Evolutionary conservation across 495 filamentous ascomycete genomes (phyloP).

Genomic region (Penicillium daleae): DNA sequence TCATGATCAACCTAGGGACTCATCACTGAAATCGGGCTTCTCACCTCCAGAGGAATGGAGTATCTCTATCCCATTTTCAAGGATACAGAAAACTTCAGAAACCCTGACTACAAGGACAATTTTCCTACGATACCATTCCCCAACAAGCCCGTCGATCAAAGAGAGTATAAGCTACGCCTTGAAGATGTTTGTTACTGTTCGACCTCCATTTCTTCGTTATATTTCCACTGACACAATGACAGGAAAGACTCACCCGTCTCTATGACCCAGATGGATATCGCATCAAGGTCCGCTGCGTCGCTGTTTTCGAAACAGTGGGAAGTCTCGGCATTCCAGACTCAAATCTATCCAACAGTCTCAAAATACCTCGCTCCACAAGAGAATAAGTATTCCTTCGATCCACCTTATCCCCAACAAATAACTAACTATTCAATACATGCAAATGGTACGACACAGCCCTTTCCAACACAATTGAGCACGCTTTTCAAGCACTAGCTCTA

Average conservation of each 20-base stretch:
- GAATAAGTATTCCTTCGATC: constrained; percentile 35
- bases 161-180: constrained; percentile 38
- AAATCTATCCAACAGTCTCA: constrained; percentile 38
- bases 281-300: constrained; percentile 55
- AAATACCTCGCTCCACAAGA: constrained; percentile 51
- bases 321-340: constrained; percentile 53
- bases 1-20: constrained; percentile 47
- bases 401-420: neutral
- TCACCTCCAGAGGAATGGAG: constrained; percentile 66
- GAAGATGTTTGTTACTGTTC: constrained; percentile 28
- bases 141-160: constrained; percentile 53
- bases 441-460: constrained; percentile 64
- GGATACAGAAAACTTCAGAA: constrained; percentile 61
- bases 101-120: constrained; percentile 55
- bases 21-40: constrained; percentile 62
- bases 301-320: constrained; percentile 67
- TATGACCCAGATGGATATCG: constrained; percentile 37
- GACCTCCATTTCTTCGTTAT: neutral
- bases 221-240: neutral
- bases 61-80: constrained; percentile 66
- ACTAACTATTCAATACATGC: constrained; percentile 33
- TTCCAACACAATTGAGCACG: constrained; percentile 62
- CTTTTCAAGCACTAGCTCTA: constrained; percentile 74
- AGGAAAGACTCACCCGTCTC: constrained; percentile 43
- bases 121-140: constrained; percentile 61